phyloP scores from a whole-genome alignment of 1,284 basidiomycete species.

The Sporisorium graminicola region DNA sequence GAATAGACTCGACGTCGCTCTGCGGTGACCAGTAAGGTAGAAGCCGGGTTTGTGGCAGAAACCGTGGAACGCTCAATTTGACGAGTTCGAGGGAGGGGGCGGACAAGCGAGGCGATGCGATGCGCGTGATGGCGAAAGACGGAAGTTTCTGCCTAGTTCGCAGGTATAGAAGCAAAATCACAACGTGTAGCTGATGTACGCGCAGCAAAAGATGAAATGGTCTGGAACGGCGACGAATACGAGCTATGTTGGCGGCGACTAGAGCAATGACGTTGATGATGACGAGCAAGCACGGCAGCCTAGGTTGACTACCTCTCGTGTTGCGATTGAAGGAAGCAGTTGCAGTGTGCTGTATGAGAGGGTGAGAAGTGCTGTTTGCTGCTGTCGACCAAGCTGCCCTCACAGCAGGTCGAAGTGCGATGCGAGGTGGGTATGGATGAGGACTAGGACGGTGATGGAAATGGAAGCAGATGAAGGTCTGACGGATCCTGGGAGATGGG shows the following conservation, averaged over 20 bases:
- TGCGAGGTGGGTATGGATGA: not conserved
- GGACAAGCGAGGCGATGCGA: not conserved
- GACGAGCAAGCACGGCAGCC: not conserved
- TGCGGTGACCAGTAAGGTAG: conserved; percentile 2
- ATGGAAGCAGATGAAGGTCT: not conserved
- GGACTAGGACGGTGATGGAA: not conserved
- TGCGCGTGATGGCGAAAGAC: not conserved
- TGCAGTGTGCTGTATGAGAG: not conserved
- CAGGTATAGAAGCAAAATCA: no score
- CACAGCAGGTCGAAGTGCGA: not conserved
- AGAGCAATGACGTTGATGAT: not conserved
- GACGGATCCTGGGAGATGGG: not conserved
- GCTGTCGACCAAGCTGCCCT: not conserved
- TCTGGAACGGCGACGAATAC: not conserved
- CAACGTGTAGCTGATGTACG: no score
- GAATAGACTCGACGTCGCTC: conserved; percentile 1
- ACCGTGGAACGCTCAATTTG: not conserved
- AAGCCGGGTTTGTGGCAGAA: not conserved
- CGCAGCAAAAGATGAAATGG: conserved; percentile 1
- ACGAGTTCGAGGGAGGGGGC: not conserved
- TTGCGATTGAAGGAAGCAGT: no score
- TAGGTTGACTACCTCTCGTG: not conserved
- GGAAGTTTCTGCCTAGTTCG: not conserved
- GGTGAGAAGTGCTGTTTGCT: not conserved
- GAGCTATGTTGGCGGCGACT: not conserved